Base-by-base conservation (phyloP, 805 yeast genomes). In the Saturnispora bothae region DNA sequence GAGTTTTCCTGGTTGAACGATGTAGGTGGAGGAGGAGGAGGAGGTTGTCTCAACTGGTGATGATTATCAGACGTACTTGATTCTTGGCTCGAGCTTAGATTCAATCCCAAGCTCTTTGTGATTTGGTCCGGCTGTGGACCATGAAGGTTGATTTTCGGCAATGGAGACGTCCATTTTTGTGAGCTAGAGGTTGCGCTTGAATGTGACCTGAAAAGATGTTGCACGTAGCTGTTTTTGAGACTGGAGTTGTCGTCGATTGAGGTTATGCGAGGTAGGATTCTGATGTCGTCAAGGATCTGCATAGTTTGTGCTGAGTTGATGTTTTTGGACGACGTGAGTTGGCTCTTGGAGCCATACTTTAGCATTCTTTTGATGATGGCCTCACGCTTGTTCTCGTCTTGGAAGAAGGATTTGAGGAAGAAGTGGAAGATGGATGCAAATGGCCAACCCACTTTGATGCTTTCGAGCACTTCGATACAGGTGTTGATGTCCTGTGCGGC, bases 361-460 rank as follows among this genome's bases (percentile, higher is more conserved):
- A 37, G 19, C 31, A 38, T 20, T 22, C 22, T 50, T 12, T 49
- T 41, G 25, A 53, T 47, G 18, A 54, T 29, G 5, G 44, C 33
- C 22, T 41, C 40, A 28, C 50, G 56, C 33, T 54, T 54, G 17
- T 46, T 43, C 23, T 55, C 44, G 35, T 64, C 64, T 20, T 60
- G 61, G 19, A 52, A 56, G 18, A 68, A 48, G 31, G 64, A 63
- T 25, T 69, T 63, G 16, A 80, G 65, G 41, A 72, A 59, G 42
- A 63, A 67, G 40, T 67, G 67, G 7, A 79, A 71, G 37, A 75
- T 69, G 34, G 57, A 50, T 2, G 68, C 71, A 32, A 76, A 65
- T 14, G 76, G 63, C 57, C 77, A 75, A 27, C 68, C 72, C 22
- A 71, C 69, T 42, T 78, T 61, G 14, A 66, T 49, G 33, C 54